A percentile compares a stretch with the other conserved stretches of the same genome.
Conservation (phyloP, 1,284 basidiomycete species). For the Moniliella sp. region DNA sequence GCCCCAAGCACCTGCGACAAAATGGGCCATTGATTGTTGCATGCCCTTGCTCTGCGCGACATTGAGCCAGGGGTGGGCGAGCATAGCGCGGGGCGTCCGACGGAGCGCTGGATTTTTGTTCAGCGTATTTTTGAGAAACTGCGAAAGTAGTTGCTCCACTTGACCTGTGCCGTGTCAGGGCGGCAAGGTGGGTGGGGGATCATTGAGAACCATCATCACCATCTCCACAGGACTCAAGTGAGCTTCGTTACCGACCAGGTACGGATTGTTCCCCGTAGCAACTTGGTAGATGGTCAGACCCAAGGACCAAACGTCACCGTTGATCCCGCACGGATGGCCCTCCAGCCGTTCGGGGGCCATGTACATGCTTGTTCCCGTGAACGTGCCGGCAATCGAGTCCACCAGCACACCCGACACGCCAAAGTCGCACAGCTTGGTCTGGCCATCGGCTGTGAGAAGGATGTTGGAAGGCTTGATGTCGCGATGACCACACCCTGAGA, state of each 20-base stretch:
- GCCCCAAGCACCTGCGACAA: slow-evolving; percentile 71
- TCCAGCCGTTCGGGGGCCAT: slow-evolving; percentile 92
- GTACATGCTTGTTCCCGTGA: slow-evolving; percentile 87
- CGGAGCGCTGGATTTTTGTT: slow-evolving; percentile 40
- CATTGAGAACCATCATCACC: slow-evolving; percentile 71
- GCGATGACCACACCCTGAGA: slow-evolving; percentile 1
- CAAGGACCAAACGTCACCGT: slow-evolving; percentile 89
- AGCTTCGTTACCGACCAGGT: slow-evolving; percentile 53
- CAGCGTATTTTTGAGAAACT: slow-evolving; percentile 71
- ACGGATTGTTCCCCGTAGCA: slow-evolving; percentile 85
- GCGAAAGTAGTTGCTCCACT: slow-evolving; percentile 69
- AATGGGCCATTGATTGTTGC: slow-evolving; percentile 40
- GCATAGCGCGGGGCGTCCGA: slow-evolving; percentile 63
- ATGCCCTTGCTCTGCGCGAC: slow-evolving; percentile 53
- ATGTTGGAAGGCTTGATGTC: slow-evolving; percentile 96
- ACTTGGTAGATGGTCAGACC: slow-evolving; percentile 81
- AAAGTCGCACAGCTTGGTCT: slow-evolving; percentile 83
- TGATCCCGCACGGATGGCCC: slow-evolving; percentile 69
- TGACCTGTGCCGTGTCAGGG: slow-evolving; percentile 37
- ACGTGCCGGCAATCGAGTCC: slow-evolving; percentile 71
- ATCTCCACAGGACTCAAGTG: slow-evolving; percentile 67
- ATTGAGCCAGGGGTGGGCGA: slow-evolving; percentile 67
- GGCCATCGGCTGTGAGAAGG: slow-evolving; percentile 59
- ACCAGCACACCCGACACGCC: slow-evolving; percentile 84
- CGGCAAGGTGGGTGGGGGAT: slow-evolving; percentile 55